These are phyloP conservation scores for Fomitiporia mediterranea DNA, from an alignment of 1,284 basidiomycete genomes.

Conservation along the genomic window DNA sequence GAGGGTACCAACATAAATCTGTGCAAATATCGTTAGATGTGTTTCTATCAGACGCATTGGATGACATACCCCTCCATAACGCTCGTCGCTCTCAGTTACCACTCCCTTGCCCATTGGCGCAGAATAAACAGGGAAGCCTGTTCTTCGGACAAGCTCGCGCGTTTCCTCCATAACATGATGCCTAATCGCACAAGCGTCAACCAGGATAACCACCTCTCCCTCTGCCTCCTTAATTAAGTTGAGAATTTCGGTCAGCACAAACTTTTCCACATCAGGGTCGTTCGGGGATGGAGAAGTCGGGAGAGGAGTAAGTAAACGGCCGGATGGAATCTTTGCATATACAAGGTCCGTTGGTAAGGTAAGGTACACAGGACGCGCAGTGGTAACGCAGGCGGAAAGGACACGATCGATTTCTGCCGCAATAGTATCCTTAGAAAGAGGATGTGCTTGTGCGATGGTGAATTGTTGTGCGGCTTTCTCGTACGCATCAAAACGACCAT, in stretches of 20 bases:
- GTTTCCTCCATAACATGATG: conserved; percentile 72
- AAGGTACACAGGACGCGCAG: conserved; percentile 79
- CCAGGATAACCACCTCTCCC: conserved; percentile 67
- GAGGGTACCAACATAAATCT: conserved; percentile 82
- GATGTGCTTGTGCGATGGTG: conserved; percentile 61
- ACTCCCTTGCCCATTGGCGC: conserved; percentile 90
- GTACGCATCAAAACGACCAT: conserved; percentile 80
- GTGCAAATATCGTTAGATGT: conserved; percentile 6
- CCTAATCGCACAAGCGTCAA: conserved; percentile 85
- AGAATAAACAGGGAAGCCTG: conserved; percentile 73
- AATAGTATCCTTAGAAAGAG: conserved; percentile 49
- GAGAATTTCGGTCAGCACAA: conserved; percentile 72
- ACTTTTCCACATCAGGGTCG: conserved; percentile 57
- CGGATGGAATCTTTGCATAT: conserved; percentile 58
- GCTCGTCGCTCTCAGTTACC: conserved; percentile 71
- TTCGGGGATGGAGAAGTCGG: conserved; percentile 46
- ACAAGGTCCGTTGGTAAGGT: conserved; percentile 86
- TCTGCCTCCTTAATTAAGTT: conserved; percentile 56
- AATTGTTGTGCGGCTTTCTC: conserved; percentile 73
- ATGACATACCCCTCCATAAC: conserved; percentile 81
- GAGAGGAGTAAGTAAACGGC: conserved; percentile 60
- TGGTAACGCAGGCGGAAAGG: conserved; percentile 67
- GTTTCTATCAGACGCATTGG: conserved; percentile 7
- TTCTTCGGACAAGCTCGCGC: conserved; percentile 63
- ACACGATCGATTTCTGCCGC: conserved; percentile 78